These are phyloP conservation scores for Acmispon strigosus DNA, from an alignment of 306 rosid species.

Conservation along the genomic window DNA sequence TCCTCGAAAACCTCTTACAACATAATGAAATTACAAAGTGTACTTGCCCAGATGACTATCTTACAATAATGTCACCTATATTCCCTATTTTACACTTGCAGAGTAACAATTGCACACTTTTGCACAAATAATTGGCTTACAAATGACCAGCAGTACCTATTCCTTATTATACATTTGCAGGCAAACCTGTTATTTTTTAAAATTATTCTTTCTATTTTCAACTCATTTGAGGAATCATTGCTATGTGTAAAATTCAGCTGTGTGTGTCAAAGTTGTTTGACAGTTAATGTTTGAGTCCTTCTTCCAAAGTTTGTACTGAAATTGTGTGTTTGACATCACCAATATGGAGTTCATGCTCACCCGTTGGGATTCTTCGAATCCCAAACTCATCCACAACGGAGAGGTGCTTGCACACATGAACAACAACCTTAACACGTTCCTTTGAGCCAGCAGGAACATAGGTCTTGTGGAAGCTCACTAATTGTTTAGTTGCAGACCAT, in stretches of 20 bases:
- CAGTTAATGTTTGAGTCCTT: constrained; percentile 18
- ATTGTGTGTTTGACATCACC: constrained; percentile 67
- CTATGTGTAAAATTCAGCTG: neutral
- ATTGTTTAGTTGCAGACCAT: constrained; percentile 40
- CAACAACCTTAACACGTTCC: constrained; percentile 31
- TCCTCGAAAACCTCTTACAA: neutral
- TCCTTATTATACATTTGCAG: constrained; percentile 26
- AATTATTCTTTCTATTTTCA: constrained; percentile 7
- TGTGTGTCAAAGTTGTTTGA: constrained; percentile 19
- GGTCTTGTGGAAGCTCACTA: constrained; percentile 58
- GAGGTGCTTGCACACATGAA: constrained; percentile 71
- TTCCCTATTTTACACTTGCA: constrained; percentile 34
- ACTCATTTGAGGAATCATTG: neutral
- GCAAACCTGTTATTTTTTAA: neutral
- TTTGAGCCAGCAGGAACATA: constrained; percentile 47
- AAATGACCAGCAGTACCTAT: neutral
- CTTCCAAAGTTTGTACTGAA: constrained; percentile 30
- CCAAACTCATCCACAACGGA: constrained; percentile 69
- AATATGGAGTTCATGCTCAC: constrained; percentile 61
- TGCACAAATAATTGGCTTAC: neutral
- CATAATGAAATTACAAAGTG: constrained; percentile 8
- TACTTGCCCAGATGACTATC: constrained; percentile 8
- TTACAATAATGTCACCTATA: constrained; percentile 15
- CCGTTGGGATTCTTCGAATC: constrained; percentile 71
- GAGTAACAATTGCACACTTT: constrained; percentile 8